Percentiles rank a stretch among this genome's conserved stretches.
These are phyloP conservation scores for Fusarium dlaminii DNA, from an alignment of 2,329 filamentous ascomycete genomes.

Conservation along the genomic window DNA sequence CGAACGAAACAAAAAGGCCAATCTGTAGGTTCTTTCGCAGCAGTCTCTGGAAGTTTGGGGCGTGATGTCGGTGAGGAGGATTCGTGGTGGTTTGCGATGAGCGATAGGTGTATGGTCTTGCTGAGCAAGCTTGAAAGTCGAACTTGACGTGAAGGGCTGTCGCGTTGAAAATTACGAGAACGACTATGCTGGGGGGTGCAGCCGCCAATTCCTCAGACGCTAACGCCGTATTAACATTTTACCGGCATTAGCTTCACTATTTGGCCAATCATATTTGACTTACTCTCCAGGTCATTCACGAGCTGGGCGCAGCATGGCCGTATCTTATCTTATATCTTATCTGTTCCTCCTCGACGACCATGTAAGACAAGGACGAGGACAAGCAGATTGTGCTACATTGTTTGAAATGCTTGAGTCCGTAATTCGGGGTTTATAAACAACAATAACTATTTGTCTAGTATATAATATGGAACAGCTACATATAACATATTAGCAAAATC, in stretches of 20 bases:
- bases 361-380: neutral
- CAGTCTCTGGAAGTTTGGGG: neutral
- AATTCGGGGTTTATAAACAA: neutral
- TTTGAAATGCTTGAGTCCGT: neutral
- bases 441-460: neutral
- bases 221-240: conserved; percentile 51
- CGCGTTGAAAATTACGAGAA: conserved; percentile 54
- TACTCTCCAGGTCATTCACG: neutral
- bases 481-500: neutral
- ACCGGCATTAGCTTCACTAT: conserved; percentile 42
- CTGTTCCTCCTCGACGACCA: neutral
- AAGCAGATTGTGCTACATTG: neutral
- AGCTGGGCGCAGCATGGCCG: neutral
- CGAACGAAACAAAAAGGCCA: neutral
- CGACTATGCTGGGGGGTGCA: conserved; percentile 51
- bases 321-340: conserved; percentile 35
- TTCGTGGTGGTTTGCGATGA: neutral
- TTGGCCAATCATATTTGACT: neutral
- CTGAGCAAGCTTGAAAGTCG: conserved; percentile 13
- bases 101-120: neutral
- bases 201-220: conserved; percentile 55
- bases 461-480: neutral
- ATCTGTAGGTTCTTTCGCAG: neutral
- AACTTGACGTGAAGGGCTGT: conserved; percentile 38
- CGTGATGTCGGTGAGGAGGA: neutral